Percentiles rank a stretch among this genome's conserved stretches.
Conservation (phyloP, 2,329 filamentous ascomycete genomes). For the Endothia cerciana region DNA sequence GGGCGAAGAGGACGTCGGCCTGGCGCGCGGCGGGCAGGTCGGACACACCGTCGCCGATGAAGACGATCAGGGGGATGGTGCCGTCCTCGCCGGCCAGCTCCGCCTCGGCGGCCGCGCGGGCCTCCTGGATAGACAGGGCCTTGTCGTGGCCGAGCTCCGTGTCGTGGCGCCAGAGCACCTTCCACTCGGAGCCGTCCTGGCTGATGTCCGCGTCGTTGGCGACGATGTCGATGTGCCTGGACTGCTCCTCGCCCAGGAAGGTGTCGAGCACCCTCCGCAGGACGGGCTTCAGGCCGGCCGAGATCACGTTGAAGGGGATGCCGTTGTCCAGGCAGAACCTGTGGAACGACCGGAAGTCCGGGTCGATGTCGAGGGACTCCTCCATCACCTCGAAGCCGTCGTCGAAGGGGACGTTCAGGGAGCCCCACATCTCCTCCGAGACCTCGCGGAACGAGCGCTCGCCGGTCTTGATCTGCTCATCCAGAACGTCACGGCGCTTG, state of each 20-base stretch:
- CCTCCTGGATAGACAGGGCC: slow-evolving; percentile 65
- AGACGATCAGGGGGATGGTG: slow-evolving; percentile 67
- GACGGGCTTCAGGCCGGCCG: slow-evolving; percentile 68
- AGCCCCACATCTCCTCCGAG: slow-evolving; percentile 75
- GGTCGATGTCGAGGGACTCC: slow-evolving; percentile 64
- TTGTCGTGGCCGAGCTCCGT: slow-evolving; percentile 70
- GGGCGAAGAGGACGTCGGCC: slow-evolving; percentile 70
- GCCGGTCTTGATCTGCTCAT: slow-evolving; percentile 66
- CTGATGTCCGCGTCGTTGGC: slow-evolving; percentile 68
- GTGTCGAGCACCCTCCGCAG: slow-evolving; percentile 64
- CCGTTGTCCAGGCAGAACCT: slow-evolving; percentile 63
- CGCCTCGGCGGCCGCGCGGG: slow-evolving; percentile 58
- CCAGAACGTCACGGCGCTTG: slow-evolving; percentile 58
- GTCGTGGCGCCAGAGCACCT: slow-evolving; percentile 69
- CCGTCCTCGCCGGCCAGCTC: slow-evolving; percentile 60
- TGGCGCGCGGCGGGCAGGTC: slow-evolving; percentile 68
- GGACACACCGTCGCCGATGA: slow-evolving; percentile 72
- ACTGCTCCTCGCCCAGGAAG: slow-evolving; percentile 65
- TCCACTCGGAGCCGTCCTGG: slow-evolving; percentile 63
- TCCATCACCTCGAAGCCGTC: slow-evolving; percentile 70
- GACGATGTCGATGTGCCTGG: slow-evolving; percentile 66
- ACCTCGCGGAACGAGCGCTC: slow-evolving; percentile 70
- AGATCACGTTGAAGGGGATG: slow-evolving; percentile 73
- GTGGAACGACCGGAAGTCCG: slow-evolving; percentile 67
- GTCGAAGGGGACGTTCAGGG: slow-evolving; percentile 67